Evolutionary conservation across 768 basidiomycete genomes (phyloP), one percentile per base, ranked within the genome.

Genomic region (Cubamyces sp.): DNA sequence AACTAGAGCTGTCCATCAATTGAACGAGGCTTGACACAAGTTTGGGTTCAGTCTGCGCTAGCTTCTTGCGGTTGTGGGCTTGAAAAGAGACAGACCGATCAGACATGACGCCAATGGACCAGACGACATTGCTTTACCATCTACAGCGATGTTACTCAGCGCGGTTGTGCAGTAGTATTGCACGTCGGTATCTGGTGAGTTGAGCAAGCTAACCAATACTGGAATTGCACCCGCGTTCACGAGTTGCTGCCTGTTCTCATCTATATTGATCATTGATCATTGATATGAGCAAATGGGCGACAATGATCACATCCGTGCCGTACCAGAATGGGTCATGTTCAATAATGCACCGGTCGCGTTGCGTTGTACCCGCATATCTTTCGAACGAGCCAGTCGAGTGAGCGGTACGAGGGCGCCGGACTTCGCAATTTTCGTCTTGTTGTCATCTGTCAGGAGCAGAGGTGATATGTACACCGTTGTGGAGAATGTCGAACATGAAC

Each of bases 111-210:
- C 12, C 28, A 39, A 53, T 49, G 54, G 19, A 2, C 57, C 50
- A 37, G 25, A 53, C 30, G 61, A 67, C 19, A 66, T 14, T 23
- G 26, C 47, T 21, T 18, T 68, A 87, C 94, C 91, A 77, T 99
- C 97, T 7, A 99, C 97, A 37, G 97, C 97, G 66, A 99, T 99
- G 71, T 99, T 99, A 74, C 92, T 95, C 69, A 99, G 77, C 6
- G 97, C 97, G 14, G 97, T 99, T 6, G 97, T 99, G 76, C 97
- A 99, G 74, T 99, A 99, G 72, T 99, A 99, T 74, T 99, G 97
- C 2, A 99, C 97, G 72, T 99, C 97, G n/a, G 97, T 99, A 74
- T 99, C 97, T 50, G 91, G 87, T 5, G 93, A 95, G 73, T 96
- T 97, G 64, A 99, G 81, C 37, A 99, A 82, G 70, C 90, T 90